These are phyloP conservation scores for Alnus glutinosa DNA, from an alignment of 306 rosid genomes.

Conservation along the genomic window DNA sequence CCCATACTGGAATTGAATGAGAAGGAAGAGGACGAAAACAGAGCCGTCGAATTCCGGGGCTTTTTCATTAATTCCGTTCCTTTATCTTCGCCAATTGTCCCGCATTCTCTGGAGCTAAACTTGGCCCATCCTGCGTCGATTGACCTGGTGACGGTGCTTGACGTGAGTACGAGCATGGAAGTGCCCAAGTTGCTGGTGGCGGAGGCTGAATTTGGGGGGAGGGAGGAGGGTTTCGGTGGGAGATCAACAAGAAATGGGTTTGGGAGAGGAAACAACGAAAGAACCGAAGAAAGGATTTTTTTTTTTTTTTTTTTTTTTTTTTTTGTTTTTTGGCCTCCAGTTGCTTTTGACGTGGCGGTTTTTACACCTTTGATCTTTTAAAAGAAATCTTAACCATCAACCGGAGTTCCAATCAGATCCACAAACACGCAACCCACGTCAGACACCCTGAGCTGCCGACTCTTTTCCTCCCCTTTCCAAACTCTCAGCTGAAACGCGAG, in stretches of 20 bases:
- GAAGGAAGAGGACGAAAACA: slow-evolving; percentile 54
- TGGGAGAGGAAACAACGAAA: too few species aligned
- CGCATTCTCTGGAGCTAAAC: slow-evolving; percentile 24
- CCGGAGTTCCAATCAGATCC: not conserved
- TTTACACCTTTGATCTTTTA: too few species aligned
- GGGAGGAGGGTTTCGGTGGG: too few species aligned
- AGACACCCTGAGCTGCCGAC: not conserved
- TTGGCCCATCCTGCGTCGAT: slow-evolving; percentile 51
- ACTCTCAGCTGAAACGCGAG: not conserved
- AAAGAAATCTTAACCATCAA: too few species aligned
- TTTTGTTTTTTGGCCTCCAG: too few species aligned
- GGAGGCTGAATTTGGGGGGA: too few species aligned
- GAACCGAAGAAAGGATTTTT: too few species aligned
- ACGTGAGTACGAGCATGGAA: slow-evolving; percentile 57
- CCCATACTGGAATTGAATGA: slow-evolving; percentile 91
- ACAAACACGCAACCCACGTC: not conserved
- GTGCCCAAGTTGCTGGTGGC: slow-evolving; percentile 37
- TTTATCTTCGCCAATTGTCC: slow-evolving; percentile 29
- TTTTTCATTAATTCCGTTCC: slow-evolving; percentile 46
- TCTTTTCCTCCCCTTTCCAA: not conserved
- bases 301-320: too few species aligned
- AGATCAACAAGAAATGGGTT: too few species aligned
- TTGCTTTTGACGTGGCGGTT: too few species aligned
- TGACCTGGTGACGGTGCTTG: slow-evolving; percentile 73
- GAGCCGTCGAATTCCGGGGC: slow-evolving; percentile 59